Evolutionary conservation across 2,329 filamentous ascomycete species (phyloP).

Genomic region (Fusarium concolor): DNA sequence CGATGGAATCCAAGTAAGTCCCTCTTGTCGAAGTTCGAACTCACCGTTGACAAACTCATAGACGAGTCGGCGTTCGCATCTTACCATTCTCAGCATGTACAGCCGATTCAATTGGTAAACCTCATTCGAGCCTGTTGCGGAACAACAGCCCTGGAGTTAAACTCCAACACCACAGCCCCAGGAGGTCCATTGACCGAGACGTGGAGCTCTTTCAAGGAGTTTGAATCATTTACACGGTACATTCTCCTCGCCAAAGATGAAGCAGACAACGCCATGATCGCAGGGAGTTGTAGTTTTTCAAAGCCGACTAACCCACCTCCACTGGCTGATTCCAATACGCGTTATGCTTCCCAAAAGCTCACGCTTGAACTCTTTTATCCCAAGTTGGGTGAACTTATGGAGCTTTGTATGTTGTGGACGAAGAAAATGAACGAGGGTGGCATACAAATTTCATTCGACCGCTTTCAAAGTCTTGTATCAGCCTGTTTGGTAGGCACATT

Average conservation of each 20-base stretch:
- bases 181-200: constrained; percentile 62
- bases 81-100: constrained; percentile 71
- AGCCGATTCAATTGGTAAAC: constrained; percentile 73
- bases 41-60: constrained; percentile 48
- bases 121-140: constrained; percentile 79
- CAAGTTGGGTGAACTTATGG: constrained; percentile 62
- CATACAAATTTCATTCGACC: constrained; percentile 63
- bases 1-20: constrained; percentile 85
- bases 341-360: constrained; percentile 61
- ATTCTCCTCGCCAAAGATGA: constrained; percentile 63
- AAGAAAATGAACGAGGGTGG: constrained; percentile 59
- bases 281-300: constrained; percentile 7
- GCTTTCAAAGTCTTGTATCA: constrained; percentile 63
- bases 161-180: constrained; percentile 52
- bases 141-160: constrained; percentile 49
- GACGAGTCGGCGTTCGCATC: constrained; percentile 76
- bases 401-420: constrained; percentile 61
- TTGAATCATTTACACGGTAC: constrained; percentile 62
- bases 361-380: constrained; percentile 65
- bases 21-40: background rate
- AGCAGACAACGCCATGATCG: background rate
- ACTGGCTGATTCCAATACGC: constrained; percentile 49
- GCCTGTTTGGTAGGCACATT: constrained; percentile 60
- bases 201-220: constrained; percentile 58
- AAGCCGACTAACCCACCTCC: constrained; percentile 27